A percentile compares a stretch with the other conserved stretches of the same genome.
Conservation (phyloP, 176 grass and related monocot species). For the Oryza meridionalis region DNA sequence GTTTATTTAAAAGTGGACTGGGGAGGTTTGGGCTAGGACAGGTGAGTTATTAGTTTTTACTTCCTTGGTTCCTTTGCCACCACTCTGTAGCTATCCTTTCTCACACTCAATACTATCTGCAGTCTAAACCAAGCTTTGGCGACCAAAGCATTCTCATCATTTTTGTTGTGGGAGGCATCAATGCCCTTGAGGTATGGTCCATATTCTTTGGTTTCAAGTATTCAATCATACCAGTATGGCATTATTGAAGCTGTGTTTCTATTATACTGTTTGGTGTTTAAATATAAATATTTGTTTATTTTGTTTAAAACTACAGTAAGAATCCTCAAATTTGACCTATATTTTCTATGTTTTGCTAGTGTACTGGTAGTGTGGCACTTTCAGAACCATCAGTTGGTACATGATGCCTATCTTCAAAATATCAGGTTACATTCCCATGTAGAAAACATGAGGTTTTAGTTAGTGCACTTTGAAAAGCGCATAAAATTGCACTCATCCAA, state of each 20-base stretch:
- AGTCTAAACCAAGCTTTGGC: constrained; percentile 95
- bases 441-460: background rate
- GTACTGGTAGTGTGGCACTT: background rate
- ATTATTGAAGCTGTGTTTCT: constrained; percentile 22
- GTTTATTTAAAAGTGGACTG: constrained; percentile 91
- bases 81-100: constrained; percentile 4
- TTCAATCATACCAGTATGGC: constrained; percentile 14
- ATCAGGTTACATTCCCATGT: background rate
- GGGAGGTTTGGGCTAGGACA: constrained; percentile 97
- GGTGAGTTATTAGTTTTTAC: constrained; percentile 36
- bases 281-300: background rate
- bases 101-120: constrained; percentile 38
- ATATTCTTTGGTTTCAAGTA: constrained; percentile 30
- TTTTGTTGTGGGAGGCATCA: constrained; percentile 96
- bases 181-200: constrained; percentile 73
- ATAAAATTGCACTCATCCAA: too few relatives aligned
- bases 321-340: constrained; percentile 3
- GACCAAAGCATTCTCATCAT: constrained; percentile 85
- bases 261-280: background rate
- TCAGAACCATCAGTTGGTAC: background rate
- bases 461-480: too few relatives aligned
- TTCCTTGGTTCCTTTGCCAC: background rate
- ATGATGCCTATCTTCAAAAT: background rate
- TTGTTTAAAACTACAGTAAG: constrained; percentile 1
- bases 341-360: background rate